Conservation (phyloP, 148 eudicot species). For the Chenopodium suecicum region DNA sequence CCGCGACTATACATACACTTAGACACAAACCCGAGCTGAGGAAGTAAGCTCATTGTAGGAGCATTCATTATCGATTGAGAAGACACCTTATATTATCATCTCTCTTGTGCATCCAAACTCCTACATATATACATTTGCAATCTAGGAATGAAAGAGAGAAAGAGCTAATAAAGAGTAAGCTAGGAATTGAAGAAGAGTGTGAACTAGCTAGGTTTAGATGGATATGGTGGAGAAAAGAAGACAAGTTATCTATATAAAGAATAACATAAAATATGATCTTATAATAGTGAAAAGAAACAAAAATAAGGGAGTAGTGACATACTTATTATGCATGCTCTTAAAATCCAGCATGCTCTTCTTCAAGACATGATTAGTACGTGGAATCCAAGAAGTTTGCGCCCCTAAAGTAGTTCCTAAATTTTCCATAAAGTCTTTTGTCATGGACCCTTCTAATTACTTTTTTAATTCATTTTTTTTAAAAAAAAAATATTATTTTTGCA, state of each 20-base stretch:
- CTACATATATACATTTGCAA: too few species aligned
- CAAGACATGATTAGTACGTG: constrained; percentile 15
- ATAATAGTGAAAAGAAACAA: neutral
- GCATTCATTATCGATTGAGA: too few species aligned
- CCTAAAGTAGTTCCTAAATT: constrained; percentile 11
- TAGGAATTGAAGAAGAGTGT: too few species aligned
- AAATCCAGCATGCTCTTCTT: constrained; percentile 17
- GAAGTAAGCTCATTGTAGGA: too few species aligned
- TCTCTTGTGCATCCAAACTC: too few species aligned
- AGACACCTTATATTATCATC: too few species aligned
- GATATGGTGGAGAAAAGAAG: neutral
- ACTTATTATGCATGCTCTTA: constrained; percentile 23
- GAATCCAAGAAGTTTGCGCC: constrained; percentile 29
- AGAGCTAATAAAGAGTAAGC: too few species aligned
- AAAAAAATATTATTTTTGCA: too few species aligned
- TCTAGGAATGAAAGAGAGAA: too few species aligned
- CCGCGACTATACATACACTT: too few species aligned
- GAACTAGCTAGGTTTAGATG: too few species aligned
- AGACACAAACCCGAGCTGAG: too few species aligned
- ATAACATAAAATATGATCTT: neutral
- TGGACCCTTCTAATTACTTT: constrained; percentile 29
- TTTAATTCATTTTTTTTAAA: neutral
- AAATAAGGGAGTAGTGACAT: neutral
- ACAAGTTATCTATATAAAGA: neutral
- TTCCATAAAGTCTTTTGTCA: constrained; percentile 5